These are phyloP conservation scores for Podaxis sp. DNA, from an alignment of 768 basidiomycete species.

Conservation along the genomic window DNA sequence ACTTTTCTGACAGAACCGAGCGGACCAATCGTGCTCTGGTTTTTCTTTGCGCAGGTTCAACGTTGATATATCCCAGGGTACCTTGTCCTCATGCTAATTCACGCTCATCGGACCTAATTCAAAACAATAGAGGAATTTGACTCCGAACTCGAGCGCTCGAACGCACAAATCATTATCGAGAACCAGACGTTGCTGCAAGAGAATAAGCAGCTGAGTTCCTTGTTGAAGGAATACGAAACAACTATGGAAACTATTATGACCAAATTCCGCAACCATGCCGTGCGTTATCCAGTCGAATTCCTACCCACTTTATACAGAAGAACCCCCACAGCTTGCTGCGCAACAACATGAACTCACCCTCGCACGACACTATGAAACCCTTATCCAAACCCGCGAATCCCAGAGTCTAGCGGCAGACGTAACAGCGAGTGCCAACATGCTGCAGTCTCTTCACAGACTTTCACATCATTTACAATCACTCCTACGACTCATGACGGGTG, in stretches of 20 bases:
- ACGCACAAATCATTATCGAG: slow-evolving; percentile 89
- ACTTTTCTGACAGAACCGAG: slow-evolving; percentile 58
- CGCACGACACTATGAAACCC: slow-evolving; percentile 85
- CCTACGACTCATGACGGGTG: slow-evolving; percentile 68
- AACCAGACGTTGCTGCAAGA: slow-evolving; percentile 92
- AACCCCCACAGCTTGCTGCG: slow-evolving; percentile 67
- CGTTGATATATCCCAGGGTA: slow-evolving; percentile 83
- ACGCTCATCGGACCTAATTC: slow-evolving; percentile 33
- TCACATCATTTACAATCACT: slow-evolving; percentile 70
- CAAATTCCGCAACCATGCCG: slow-evolving; percentile 91
- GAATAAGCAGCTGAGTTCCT: slow-evolving; percentile 86
- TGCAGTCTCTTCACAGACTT: slow-evolving; percentile 71
- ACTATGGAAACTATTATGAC: slow-evolving; percentile 97
- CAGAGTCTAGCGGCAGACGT: slow-evolving; percentile 57
- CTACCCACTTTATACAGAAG: slow-evolving; percentile 13
- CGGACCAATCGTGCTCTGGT: slow-evolving; percentile 67
- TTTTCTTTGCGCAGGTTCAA: slow-evolving; percentile 84
- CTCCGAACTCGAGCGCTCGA: slow-evolving; percentile 87
- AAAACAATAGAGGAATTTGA: slow-evolving; percentile 79
- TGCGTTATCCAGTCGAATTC: slow-evolving; percentile 39
- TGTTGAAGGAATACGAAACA: slow-evolving; percentile 92
- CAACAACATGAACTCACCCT: slow-evolving; percentile 88
- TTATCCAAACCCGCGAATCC: slow-evolving; percentile 67
- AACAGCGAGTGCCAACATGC: slow-evolving; percentile 55
- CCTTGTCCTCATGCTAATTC: slow-evolving; percentile 19